A percentile compares a stretch with the other conserved stretches of the same genome.
Conservation (phyloP, 306 rosid species). For the Fragaria vesca region DNA sequence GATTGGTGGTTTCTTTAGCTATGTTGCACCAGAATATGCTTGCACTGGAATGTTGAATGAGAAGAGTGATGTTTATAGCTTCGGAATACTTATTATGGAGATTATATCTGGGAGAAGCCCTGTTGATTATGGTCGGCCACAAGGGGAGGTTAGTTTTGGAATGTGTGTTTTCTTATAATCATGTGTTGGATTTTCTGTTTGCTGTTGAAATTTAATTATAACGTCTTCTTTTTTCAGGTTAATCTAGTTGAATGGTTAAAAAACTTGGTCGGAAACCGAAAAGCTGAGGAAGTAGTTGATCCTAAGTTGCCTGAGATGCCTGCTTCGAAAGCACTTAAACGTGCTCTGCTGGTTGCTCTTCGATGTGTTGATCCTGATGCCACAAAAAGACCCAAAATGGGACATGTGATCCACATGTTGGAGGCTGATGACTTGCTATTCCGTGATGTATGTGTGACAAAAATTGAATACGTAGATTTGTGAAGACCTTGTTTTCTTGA, state of each 20-base stretch:
- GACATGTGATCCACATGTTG: slow-evolving; percentile 97
- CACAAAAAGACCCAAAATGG: slow-evolving; percentile 90
- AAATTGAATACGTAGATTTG: neutral
- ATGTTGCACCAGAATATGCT: slow-evolving; percentile 98
- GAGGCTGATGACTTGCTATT: slow-evolving; percentile 83
- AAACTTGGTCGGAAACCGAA: slow-evolving; percentile 80
- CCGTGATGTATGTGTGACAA: slow-evolving; percentile 56
- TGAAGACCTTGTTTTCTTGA: neutral
- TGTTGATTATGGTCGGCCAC: slow-evolving; percentile 80
- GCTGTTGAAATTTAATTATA: slow-evolving; percentile 13
- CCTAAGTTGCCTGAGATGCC: slow-evolving; percentile 87
- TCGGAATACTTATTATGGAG: slow-evolving; percentile 96
- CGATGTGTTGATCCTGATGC: slow-evolving; percentile 98
- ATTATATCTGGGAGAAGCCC: slow-evolving; percentile 85
- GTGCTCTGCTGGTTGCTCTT: slow-evolving; percentile 84
- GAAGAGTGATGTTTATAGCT: slow-evolving; percentile 94
- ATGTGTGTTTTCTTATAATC: neutral
- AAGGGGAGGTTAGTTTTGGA: slow-evolving; percentile 76
- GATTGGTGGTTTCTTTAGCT: slow-evolving; percentile 47
- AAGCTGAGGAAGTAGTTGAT: slow-evolving; percentile 83
- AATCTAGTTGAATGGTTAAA: slow-evolving; percentile 94
- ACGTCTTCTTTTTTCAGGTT: slow-evolving; percentile 43
- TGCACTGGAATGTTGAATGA: slow-evolving; percentile 98
- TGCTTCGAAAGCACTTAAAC: slow-evolving; percentile 80
- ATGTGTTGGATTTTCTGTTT: neutral